Percentiles rank a stretch among this genome's conserved stretches.
These are phyloP conservation scores for Xylariaceae sp. DNA, from an alignment of 2,329 filamentous ascomycete genomes.

Conservation along the genomic window DNA sequence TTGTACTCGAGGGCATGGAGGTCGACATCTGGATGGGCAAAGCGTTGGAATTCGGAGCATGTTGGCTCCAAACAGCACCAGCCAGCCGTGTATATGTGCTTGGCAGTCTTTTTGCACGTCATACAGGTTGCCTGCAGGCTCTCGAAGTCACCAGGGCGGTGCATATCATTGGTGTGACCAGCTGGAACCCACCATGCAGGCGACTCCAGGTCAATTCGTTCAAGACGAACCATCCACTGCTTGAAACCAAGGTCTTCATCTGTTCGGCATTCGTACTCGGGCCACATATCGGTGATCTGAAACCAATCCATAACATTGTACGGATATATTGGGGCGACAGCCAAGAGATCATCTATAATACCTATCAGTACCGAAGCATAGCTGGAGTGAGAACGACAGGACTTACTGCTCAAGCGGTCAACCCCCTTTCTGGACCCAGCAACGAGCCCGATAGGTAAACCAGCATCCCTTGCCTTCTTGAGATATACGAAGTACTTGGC, in stretches of 20 bases:
- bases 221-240: slow-evolving; percentile 57
- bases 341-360: slow-evolving; percentile 46
- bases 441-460: slow-evolving; percentile 8
- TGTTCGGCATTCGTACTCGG: slow-evolving; percentile 45
- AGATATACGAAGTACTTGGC: slow-evolving; percentile 37
- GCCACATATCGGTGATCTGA: slow-evolving; percentile 65
- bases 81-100: slow-evolving; percentile 32
- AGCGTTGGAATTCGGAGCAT: slow-evolving; percentile 52
- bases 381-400: not conserved
- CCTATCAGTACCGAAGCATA: slow-evolving; percentile 1
- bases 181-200: slow-evolving; percentile 57
- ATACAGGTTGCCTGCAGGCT: slow-evolving; percentile 33
- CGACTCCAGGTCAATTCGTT: slow-evolving; percentile 52
- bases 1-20: slow-evolving; percentile 45
- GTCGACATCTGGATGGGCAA: slow-evolving; percentile 17
- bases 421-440: slow-evolving; percentile 2
- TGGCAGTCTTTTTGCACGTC: slow-evolving; percentile 36
- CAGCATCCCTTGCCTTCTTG: slow-evolving; percentile 40
- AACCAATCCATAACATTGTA: slow-evolving; percentile 69
- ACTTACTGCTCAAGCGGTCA: not conserved
- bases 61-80: slow-evolving; percentile 28
- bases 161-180: slow-evolving; percentile 22
- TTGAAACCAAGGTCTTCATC: slow-evolving; percentile 30
- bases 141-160: slow-evolving; percentile 29
- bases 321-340: slow-evolving; percentile 48